Base-by-base conservation (phyloP, 2,329 filamentous ascomycete genomes). In the Lecanoromycetidae sp. region DNA sequence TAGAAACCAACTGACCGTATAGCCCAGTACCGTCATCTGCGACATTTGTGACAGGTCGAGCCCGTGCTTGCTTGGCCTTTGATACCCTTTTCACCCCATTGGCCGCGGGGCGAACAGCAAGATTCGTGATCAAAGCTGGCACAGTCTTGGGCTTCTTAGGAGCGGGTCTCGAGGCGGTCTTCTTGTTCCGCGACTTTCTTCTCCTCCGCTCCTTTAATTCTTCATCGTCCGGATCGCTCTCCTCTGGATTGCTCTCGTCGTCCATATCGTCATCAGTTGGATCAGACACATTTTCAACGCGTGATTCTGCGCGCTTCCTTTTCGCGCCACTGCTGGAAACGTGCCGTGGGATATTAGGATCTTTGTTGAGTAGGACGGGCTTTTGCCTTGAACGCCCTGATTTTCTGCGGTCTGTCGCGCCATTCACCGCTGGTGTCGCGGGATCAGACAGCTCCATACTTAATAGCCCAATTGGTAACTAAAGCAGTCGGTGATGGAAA, bases 121-220 rank as follows among this genome's bases (percentile, higher is more conserved):
- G 63, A 51, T 67, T 71, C 36, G 60, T 66, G 36, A 63, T 52
- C 15, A 62, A 68, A 50, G 71, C 69, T 42, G 70, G 68, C 54
- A 72, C 70, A 23, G 72, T 73, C 60, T 74, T 79, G 32, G 71
- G 63, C 60, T 78, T 75, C 62, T 76, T 77, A 22, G 68, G 60
- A 15, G 68, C 66, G 33, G 62, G 55, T 2, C 61, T 48, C 36
- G 56, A 56, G 49, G 62, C 51, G 15, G 48, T 62, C 51, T 61
- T 65, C 13, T 59, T 51, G 4, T 56, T 52, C 42, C 57, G 60
- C 54, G 63, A 59, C 45, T 61, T 58, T 27, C 61, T 62, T 42
- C 63, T 63, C 54, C 58, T 63, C 50, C 61, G 61, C 51, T 69
- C 70, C 50, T 65, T 64, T 17, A 70, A 42, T 58, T 73, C 71